phyloP scores from a whole-genome alignment of 2,329 filamentous ascomycete species.

The Alternaria sp. region DNA sequence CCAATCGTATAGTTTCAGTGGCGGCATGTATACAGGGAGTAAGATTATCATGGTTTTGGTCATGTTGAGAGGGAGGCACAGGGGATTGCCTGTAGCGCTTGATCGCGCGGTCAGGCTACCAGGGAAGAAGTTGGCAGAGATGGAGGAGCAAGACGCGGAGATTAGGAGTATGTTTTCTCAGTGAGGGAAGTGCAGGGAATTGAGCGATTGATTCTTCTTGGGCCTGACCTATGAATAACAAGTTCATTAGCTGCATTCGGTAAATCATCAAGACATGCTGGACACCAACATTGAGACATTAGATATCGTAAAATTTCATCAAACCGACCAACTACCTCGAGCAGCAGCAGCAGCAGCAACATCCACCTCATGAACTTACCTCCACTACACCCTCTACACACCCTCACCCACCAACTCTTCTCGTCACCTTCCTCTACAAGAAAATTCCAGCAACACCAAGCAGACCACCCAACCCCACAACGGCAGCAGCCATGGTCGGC shows the following conservation, averaged over 20 bases:
- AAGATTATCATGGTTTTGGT: constrained; percentile 34
- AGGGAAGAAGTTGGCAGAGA: constrained; percentile 29
- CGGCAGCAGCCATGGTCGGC: constrained; percentile 6
- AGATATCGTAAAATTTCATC: background rate
- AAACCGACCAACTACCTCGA: background rate
- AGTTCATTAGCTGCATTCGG: background rate
- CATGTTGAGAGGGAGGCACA: constrained; percentile 33
- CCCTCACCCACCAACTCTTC: background rate
- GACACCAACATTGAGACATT: background rate
- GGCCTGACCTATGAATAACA: too few species aligned
- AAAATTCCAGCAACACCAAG: constrained; percentile 4
- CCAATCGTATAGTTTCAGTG: constrained; percentile 34
- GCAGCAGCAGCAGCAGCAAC: background rate
- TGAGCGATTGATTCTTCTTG: constrained; percentile 1
- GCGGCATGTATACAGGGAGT: constrained; percentile 33
- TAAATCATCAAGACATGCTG: background rate
- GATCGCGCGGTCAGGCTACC: constrained; percentile 35
- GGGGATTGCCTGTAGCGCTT: constrained; percentile 33
- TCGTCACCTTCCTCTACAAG: background rate
- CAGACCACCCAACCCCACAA: constrained; percentile 1
- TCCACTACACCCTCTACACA: background rate
- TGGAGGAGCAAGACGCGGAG: constrained; percentile 35
- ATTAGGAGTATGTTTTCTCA: constrained; percentile 29
- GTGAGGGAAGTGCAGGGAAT: constrained; percentile 2
- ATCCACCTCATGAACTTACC: background rate